These are phyloP conservation scores for Poa pratensis DNA, from an alignment of 176 grass and related monocot genomes.

Conservation along the genomic window DNA sequence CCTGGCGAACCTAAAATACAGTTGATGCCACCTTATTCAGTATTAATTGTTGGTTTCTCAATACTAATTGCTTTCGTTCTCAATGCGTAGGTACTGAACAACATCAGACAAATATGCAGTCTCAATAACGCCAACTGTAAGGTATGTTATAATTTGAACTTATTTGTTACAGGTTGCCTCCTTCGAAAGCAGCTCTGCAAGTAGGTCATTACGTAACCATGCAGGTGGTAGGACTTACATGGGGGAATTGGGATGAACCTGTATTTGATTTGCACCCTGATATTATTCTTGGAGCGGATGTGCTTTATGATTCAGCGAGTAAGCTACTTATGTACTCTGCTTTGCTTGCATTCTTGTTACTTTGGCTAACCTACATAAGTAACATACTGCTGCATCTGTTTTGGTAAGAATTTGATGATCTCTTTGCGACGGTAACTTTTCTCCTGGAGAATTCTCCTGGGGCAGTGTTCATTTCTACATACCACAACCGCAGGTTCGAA, in stretches of 20 bases:
- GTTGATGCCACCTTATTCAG: not conserved
- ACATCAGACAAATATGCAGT: conserved; percentile 65
- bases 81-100: conserved; percentile 64
- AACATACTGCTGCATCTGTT: conserved; percentile 11
- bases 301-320: conserved; percentile 81
- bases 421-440: conserved; percentile 72
- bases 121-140: conserved; percentile 67
- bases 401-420: conserved; percentile 75
- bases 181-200: not conserved
- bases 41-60: not conserved
- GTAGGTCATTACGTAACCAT: not conserved
- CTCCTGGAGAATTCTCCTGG: conserved; percentile 71
- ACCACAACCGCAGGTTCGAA: conserved; percentile 80
- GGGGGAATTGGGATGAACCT: conserved; percentile 76
- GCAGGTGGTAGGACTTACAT: conserved; percentile 78
- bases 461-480: conserved; percentile 79
- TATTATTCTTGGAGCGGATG: conserved; percentile 86
- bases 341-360: not conserved
- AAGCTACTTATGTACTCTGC: not conserved
- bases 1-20: not conserved
- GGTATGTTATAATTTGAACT: conserved; percentile 45
- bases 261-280: conserved; percentile 71
- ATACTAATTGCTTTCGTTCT: conserved; percentile 16
- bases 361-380: not conserved
- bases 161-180: not conserved